Evolutionary conservation across 768 basidiomycete species (phyloP).

Genomic region (Trametes cubensis): DNA sequence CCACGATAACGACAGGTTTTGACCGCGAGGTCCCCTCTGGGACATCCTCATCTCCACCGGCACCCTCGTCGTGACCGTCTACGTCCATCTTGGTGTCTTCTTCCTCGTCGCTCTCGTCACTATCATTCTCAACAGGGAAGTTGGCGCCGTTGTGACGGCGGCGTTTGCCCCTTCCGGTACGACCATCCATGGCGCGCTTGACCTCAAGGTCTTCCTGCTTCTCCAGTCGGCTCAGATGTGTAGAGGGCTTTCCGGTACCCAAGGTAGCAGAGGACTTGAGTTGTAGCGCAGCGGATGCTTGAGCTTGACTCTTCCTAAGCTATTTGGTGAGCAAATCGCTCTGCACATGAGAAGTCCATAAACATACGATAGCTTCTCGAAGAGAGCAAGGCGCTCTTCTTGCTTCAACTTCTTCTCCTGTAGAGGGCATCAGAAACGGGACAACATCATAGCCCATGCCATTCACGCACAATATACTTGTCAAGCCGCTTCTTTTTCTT

Average conservation of each 20-base stretch:
- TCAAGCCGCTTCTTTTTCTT: slow-evolving; percentile 91
- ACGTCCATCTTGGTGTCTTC: slow-evolving; percentile 30
- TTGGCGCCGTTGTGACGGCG: slow-evolving; percentile 24
- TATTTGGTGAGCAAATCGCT: slow-evolving; percentile 27
- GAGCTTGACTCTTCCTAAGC: slow-evolving; percentile 74
- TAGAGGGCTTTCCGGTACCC: slow-evolving; percentile 68
- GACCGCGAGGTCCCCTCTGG: slow-evolving; percentile 26
- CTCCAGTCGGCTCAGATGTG: slow-evolving; percentile 62
- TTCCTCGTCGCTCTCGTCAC: slow-evolving; percentile 37
- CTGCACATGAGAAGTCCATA: neutral
- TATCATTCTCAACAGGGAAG: slow-evolving; percentile 2
- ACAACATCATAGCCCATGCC: neutral
- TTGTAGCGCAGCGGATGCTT: slow-evolving; percentile 55
- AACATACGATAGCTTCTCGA: slow-evolving; percentile 84
- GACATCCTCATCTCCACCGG: slow-evolving; percentile 11
- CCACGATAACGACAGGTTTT: slow-evolving; percentile 31
- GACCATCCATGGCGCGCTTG: slow-evolving; percentile 53
- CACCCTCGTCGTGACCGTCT: neutral
- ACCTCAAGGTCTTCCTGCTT: slow-evolving; percentile 62
- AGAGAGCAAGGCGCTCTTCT: slow-evolving; percentile 75
- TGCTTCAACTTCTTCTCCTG: slow-evolving; percentile 93
- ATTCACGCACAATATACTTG: slow-evolving; percentile 78
- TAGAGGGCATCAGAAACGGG: slow-evolving; percentile 8
- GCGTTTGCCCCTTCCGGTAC: slow-evolving; percentile 52
- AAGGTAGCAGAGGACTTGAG: slow-evolving; percentile 84